Percentiles rank a stretch among this genome's conserved stretches.
These are phyloP conservation scores for Eucalyptus microcorys DNA, from an alignment of 345 rosid species.

Conservation along the genomic window DNA sequence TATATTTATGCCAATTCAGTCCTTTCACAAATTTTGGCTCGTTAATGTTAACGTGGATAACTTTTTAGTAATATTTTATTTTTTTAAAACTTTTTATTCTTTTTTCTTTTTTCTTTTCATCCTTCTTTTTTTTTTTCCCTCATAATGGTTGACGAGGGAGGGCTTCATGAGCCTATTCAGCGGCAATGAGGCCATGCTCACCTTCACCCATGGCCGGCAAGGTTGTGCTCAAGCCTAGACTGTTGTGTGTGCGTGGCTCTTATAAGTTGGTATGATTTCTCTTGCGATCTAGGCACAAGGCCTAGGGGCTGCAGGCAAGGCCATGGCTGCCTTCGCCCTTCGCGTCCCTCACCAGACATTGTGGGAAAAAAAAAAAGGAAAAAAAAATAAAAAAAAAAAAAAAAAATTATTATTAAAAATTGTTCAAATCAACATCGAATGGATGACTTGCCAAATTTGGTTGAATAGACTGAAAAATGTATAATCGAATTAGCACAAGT, in stretches of 20 bases:
- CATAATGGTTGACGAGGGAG: rapidly evolving
- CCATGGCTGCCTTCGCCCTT: too few relatives aligned
- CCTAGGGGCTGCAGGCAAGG: background rate
- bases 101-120: too few relatives aligned
- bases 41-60: background rate
- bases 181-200: background rate
- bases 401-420: too few relatives aligned
- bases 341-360: rapidly evolving
- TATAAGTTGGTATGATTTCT: background rate
- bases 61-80: too few relatives aligned
- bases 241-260: background rate
- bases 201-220: background rate
- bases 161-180: too few relatives aligned
- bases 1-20: rapidly evolving
- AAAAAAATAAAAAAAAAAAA: too few relatives aligned
- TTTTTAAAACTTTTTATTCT: too few relatives aligned
- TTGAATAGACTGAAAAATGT: too few relatives aligned
- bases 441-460: background rate
- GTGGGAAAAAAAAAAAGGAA: background rate
- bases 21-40: background rate
- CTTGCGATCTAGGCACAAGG: background rate
- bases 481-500: background rate
- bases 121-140: too few relatives aligned
- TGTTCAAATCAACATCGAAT: background rate
- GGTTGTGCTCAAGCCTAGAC: background rate